Conservation (phyloP, 352 stramenopile species). For the Aphanomyces cochlioides region DNA sequence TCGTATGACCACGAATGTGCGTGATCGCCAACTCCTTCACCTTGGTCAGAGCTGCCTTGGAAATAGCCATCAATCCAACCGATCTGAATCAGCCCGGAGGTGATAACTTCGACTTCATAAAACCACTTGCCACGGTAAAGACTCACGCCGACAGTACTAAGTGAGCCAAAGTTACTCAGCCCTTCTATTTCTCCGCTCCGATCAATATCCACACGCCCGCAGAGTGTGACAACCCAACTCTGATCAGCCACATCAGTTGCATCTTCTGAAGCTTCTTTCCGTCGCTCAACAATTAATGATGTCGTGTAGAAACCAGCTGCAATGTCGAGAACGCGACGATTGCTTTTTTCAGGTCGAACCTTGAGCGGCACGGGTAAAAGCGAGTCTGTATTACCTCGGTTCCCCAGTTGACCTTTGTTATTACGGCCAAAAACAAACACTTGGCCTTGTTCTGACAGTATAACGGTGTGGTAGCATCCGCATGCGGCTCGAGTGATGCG, state of each 20-base stretch:
- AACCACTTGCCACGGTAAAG: conserved; percentile 89
- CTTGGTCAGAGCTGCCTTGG: conserved; percentile 87
- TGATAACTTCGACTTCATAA: conserved; percentile 90
- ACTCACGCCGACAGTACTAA: conserved; percentile 69
- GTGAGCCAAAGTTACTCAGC: conserved; percentile 84
- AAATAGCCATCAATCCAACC: conserved; percentile 91
- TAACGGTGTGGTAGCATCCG: conserved; percentile 83
- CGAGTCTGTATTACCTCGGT: conserved; percentile 76
- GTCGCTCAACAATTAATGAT: conserved; percentile 78
- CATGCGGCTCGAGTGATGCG: conserved; percentile 71
- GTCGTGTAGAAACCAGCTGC: conserved; percentile 86
- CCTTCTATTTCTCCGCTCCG: conserved; percentile 81
- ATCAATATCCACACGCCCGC: conserved; percentile 82
- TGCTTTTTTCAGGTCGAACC: conserved; percentile 76
- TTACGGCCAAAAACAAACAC: conserved; percentile 85
- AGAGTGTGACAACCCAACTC: conserved; percentile 60
- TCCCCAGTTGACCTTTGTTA: conserved; percentile 86
- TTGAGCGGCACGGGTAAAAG: conserved; percentile 77
- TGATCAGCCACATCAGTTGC: conserved; percentile 59
- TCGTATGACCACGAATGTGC: conserved; percentile 92
- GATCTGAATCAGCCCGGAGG: conserved; percentile 89
- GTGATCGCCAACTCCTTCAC: conserved; percentile 88
- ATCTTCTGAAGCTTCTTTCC: conserved; percentile 75
- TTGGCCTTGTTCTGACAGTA: conserved; percentile 77
- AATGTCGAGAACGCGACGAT: conserved; percentile 70